These are phyloP conservation scores for Emergomyces pasteurianus DNA, from an alignment of 2,329 filamentous ascomycete species.

Conservation along the genomic window DNA sequence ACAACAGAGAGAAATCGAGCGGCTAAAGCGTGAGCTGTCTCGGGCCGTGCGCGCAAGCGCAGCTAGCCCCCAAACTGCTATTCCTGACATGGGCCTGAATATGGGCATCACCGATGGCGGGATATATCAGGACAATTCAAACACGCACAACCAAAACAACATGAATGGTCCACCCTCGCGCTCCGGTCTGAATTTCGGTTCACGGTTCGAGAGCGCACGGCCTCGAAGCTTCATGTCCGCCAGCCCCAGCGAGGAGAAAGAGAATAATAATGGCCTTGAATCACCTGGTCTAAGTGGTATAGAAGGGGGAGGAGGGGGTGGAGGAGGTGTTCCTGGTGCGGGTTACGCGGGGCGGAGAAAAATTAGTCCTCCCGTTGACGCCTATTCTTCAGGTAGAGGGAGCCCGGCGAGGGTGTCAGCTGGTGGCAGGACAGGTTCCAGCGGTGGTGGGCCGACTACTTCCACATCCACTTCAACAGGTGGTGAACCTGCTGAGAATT, in stretches of 20 bases:
- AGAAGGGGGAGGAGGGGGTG: constrained; percentile 13
- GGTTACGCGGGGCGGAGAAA: constrained; percentile 30
- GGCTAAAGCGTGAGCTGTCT: constrained; percentile 73
- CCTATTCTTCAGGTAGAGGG: constrained; percentile 22
- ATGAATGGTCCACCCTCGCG: constrained; percentile 15
- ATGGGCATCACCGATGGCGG: constrained; percentile 40
- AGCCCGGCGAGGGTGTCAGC: constrained; percentile 25
- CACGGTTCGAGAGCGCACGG: constrained; percentile 29
- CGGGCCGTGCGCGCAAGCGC: constrained; percentile 34
- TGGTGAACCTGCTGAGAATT: constrained; percentile 67
- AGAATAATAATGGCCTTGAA: constrained; percentile 50
- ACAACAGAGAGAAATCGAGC: constrained; percentile 76
- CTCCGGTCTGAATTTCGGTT: constrained; percentile 25
- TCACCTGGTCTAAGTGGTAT: constrained; percentile 21
- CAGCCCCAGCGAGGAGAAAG: constrained; percentile 61
- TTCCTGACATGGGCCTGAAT: constrained; percentile 44
- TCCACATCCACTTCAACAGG: constrained; percentile 21
- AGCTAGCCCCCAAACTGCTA: constrained; percentile 24
- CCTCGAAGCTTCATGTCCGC: constrained; percentile 33
- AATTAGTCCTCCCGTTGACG: constrained; percentile 32
- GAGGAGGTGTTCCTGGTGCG: too few species aligned
- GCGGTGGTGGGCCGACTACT: neutral
- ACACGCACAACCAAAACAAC: constrained; percentile 13
- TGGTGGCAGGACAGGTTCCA: constrained; percentile 10
- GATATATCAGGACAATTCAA: constrained; percentile 28